phyloP scores from a whole-genome alignment of 495 filamentous ascomycete species.

The Margaritispora aquatica region DNA sequence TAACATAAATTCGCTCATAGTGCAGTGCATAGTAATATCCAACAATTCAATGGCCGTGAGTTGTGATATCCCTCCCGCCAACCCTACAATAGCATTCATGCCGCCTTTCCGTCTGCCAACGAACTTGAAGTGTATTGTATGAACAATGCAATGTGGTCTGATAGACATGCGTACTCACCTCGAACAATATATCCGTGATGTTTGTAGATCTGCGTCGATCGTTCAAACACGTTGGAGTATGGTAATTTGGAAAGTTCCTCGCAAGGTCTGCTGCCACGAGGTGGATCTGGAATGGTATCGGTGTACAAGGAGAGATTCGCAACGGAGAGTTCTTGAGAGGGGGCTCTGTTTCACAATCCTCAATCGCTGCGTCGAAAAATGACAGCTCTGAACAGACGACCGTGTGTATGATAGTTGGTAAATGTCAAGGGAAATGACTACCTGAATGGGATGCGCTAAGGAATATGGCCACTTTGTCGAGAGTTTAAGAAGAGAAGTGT shows the following conservation, averaged over 20 bases:
- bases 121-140: slow-evolving; percentile 2
- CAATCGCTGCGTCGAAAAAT: slow-evolving; percentile 9
- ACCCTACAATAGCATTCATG: not conserved
- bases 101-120: not conserved
- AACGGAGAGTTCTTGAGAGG: slow-evolving; percentile 15
- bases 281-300: not conserved
- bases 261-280: slow-evolving; percentile 4
- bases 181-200: slow-evolving; percentile 9
- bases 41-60: not conserved
- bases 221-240: not conserved
- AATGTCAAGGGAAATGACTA: slow-evolving; percentile 4
- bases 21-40: not conserved
- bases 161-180: slow-evolving; percentile 10
- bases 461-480: slow-evolving; percentile 9
- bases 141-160: no score
- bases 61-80: not conserved
- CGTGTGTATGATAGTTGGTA: slow-evolving; percentile 11
- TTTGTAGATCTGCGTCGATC: not conserved
- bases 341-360: slow-evolving; percentile 8
- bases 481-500: slow-evolving; percentile 10
- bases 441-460: slow-evolving; percentile 13
- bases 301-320: not conserved
- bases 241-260: not conserved
- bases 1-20: not conserved
- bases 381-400: slow-evolving; percentile 8